phyloP scores from a whole-genome alignment of 176 grass and related monocot genomes.

The Oryza meridionalis region DNA sequence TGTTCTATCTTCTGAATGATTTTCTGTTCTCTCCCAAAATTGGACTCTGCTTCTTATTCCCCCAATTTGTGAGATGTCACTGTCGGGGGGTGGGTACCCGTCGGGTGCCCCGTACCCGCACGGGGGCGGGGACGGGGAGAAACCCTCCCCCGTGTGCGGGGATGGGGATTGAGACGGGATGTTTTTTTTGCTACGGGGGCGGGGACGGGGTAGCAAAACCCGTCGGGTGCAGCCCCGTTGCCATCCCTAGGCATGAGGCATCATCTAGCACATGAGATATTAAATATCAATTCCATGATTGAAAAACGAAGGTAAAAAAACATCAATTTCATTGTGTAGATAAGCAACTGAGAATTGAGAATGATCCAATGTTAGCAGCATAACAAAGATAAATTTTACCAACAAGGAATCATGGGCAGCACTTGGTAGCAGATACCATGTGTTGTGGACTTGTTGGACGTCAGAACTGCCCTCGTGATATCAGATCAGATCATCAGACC shows the following conservation, averaged over 20 bases:
- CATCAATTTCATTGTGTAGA: neutral
- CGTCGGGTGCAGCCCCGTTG: too few relatives aligned
- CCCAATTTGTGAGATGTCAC: too few relatives aligned
- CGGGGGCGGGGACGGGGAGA: too few relatives aligned
- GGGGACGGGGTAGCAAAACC: too few relatives aligned
- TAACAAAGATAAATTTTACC: neutral
- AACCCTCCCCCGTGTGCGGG: too few relatives aligned
- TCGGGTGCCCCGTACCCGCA: too few relatives aligned
- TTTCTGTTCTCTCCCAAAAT: too few relatives aligned
- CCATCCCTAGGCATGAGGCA: neutral
- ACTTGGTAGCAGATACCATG: neutral
- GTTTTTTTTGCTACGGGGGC: too few relatives aligned
- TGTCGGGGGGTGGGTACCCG: too few relatives aligned
- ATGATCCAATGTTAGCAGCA: neutral
- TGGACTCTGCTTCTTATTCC: too few relatives aligned
- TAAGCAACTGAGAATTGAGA: constrained; percentile 7
- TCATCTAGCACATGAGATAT: constrained; percentile 11
- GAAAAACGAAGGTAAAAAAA: neutral
- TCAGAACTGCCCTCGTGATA: neutral
- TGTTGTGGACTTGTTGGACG: neutral
- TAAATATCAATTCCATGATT: constrained; percentile 19
- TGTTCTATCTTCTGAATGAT: too few relatives aligned
- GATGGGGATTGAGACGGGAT: too few relatives aligned
- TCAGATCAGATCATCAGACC: neutral
- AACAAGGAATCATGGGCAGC: neutral